phyloP scores from a whole-genome alignment of 768 basidiomycete species.

The Fistulinella prunicolor region DNA sequence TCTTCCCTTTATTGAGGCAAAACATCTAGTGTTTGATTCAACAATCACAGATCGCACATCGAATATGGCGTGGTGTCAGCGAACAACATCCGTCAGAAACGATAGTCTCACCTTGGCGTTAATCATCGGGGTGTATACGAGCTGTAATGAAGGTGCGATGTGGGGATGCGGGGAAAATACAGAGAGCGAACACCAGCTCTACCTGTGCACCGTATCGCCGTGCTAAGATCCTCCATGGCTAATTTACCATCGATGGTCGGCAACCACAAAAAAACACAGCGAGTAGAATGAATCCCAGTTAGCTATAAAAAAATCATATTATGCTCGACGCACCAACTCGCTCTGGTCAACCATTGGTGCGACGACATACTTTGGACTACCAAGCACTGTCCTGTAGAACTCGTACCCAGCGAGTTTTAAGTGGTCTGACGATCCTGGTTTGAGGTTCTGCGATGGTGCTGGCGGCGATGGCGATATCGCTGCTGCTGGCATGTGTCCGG shows the following conservation, averaged over 20 bases:
- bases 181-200: constrained; percentile 1
- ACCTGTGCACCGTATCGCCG: constrained; percentile 82
- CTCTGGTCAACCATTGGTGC: constrained; percentile 99
- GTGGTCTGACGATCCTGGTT: neutral
- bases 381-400: constrained; percentile 75
- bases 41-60: neutral
- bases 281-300: too few relatives aligned
- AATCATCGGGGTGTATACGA: constrained; percentile 98
- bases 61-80: neutral
- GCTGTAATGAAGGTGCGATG: constrained; percentile 41
- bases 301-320: neutral
- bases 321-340: constrained; percentile 68
- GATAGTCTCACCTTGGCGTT: constrained; percentile 67
- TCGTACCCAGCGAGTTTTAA: constrained; percentile 72
- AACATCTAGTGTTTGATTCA: constrained; percentile 54
- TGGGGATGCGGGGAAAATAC: too few relatives aligned
- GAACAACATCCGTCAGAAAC: neutral
- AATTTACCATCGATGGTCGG: constrained; percentile 11
- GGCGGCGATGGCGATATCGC: neutral
- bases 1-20: constrained; percentile 34
- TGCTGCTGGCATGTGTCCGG: neutral
- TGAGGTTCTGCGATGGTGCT: constrained; percentile 1
- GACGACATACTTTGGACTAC: constrained; percentile 85
- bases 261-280: too few relatives aligned
- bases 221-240: constrained; percentile 90